Conservation (phyloP, 2,329 filamentous ascomycete species). For the Neofusicoccum umdonicola region DNA sequence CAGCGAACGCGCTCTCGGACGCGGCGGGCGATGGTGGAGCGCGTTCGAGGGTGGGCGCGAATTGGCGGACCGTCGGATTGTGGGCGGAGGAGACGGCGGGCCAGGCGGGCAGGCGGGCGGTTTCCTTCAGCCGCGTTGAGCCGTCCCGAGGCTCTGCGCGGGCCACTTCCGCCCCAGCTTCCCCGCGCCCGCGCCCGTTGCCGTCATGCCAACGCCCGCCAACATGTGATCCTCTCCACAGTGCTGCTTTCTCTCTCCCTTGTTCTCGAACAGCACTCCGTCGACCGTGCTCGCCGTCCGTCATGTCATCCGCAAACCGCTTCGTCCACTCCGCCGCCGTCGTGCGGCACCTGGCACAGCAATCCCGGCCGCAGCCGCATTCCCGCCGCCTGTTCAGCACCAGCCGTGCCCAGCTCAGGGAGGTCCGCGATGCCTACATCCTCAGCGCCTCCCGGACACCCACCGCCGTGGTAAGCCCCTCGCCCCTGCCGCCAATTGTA, state of each 20-base stretch:
- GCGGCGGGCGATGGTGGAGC: background rate
- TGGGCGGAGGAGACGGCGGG: background rate
- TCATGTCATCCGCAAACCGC: background rate
- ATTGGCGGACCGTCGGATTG: background rate
- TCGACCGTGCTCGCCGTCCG: background rate
- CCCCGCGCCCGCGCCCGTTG: slow-evolving; percentile 9
- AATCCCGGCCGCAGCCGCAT: background rate
- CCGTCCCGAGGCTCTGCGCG: slow-evolving; percentile 8
- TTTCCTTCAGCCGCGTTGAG: background rate
- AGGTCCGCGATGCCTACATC: slow-evolving; percentile 91
- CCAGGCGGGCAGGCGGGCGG: background rate
- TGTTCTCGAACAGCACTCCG: background rate
- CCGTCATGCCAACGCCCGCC: background rate
- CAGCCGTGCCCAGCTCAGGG: slow-evolving; percentile 45
- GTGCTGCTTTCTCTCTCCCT: background rate
- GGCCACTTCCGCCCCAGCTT: background rate
- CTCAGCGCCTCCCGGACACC: slow-evolving; percentile 86
- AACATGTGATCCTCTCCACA: slow-evolving; percentile 3
- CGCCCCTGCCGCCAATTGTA: background rate
- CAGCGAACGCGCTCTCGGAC: background rate
- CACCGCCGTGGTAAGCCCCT: slow-evolving; percentile 69
- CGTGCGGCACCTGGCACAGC: background rate
- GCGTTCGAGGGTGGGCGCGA: background rate
- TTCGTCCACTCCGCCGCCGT: background rate
- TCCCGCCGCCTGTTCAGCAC: slow-evolving; percentile 34